These are phyloP conservation scores for Alternaria sp. DNA, from an alignment of 2,329 filamentous ascomycete genomes.

Conservation along the genomic window DNA sequence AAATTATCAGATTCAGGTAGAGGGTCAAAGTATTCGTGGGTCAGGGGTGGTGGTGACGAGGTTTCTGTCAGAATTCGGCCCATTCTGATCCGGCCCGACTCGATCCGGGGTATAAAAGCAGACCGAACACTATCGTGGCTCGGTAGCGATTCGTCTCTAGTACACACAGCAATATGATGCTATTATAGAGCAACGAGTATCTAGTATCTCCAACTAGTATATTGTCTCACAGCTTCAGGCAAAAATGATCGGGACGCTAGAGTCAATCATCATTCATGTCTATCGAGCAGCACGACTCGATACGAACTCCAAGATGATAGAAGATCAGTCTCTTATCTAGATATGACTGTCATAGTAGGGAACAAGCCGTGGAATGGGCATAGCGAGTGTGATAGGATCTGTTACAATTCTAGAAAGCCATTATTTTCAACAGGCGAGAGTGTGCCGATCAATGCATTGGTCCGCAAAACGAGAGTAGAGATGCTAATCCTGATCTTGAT, in stretches of 20 bases:
- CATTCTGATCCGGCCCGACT: too few relatives aligned
- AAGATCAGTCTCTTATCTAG: not conserved
- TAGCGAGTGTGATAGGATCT: not conserved
- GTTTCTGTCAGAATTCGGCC: not conserved
- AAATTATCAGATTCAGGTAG: not conserved
- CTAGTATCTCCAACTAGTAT: too few relatives aligned
- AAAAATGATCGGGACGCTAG: not conserved
- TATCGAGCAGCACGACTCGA: not conserved
- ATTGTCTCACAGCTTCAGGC: too few relatives aligned
- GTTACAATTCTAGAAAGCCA: not conserved
- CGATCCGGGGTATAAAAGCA: too few relatives aligned
- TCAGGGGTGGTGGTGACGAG: conserved; percentile 1
- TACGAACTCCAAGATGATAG: not conserved
- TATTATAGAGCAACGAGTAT: too few relatives aligned
- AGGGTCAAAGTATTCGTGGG: not conserved
- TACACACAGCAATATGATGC: too few relatives aligned
- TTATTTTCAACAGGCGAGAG: not conserved
- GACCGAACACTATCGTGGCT: too few relatives aligned
- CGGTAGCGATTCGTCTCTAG: too few relatives aligned
- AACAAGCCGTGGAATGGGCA: not conserved
- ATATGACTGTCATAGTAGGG: not conserved
- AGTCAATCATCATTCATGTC: not conserved
- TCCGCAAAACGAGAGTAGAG: not conserved
- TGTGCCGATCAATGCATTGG: not conserved
- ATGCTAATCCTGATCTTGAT: not conserved